Evolutionary conservation across 2,329 filamentous ascomycete genomes (phyloP).

Genomic region (Calycina marina): DNA sequence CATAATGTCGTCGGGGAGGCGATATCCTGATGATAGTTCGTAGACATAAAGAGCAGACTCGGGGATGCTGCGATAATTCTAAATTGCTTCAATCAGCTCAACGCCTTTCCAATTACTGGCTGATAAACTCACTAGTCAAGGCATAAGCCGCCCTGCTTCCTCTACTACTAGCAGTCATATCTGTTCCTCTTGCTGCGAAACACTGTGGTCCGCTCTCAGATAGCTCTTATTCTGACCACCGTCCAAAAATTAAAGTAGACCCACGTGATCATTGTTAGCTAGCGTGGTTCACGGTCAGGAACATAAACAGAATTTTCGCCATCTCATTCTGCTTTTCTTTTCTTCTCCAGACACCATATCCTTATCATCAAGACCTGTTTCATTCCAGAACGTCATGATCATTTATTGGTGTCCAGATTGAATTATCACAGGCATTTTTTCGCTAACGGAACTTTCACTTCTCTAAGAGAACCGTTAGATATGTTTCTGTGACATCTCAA

Average conservation of each 20-base stretch:
- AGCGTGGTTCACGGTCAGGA: too few relatives aligned
- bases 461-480: slow-evolving; percentile 86
- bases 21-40: background rate
- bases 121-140: slow-evolving; percentile 32
- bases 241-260: too few relatives aligned
- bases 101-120: background rate
- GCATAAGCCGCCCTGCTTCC: slow-evolving; percentile 34
- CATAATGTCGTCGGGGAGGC: slow-evolving; percentile 12
- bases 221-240: too few relatives aligned
- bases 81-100: slow-evolving; percentile 2
- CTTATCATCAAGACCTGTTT: slow-evolving; percentile 86
- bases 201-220: too few relatives aligned
- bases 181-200: slow-evolving; percentile 3
- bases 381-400: slow-evolving; percentile 68
- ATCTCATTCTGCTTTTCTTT: slow-evolving; percentile 18
- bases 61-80: slow-evolving; percentile 17
- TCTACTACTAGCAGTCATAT: slow-evolving; percentile 43
- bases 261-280: too few relatives aligned
- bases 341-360: slow-evolving; percentile 56
- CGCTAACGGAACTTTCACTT: slow-evolving; percentile 92
- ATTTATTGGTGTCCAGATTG: slow-evolving; percentile 82
- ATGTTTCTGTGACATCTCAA: too few relatives aligned
- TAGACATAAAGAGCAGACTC: slow-evolving; percentile 13
- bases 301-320: slow-evolving; percentile 12
- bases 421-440: slow-evolving; percentile 75